A percentile compares a stretch with the other conserved stretches of the same genome.
Evolutionary conservation across 2,329 filamentous ascomycete species (phyloP).

Genomic region (Ceratocystis smalleyi): DNA sequence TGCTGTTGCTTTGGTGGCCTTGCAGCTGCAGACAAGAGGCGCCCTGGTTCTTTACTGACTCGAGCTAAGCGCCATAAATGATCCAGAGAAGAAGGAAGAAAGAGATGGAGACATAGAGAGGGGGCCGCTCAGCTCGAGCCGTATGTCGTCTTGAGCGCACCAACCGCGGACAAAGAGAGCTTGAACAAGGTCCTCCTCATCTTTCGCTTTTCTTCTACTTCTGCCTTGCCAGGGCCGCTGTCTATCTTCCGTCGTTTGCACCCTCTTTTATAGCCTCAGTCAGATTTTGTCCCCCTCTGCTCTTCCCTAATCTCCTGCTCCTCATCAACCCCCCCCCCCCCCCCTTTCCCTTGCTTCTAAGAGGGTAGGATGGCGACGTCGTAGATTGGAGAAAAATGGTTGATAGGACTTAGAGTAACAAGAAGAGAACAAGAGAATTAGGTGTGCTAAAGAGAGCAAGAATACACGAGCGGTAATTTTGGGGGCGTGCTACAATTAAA

Average conservation of each 20-base stretch:
- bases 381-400: not conserved
- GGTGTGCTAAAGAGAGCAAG: not conserved
- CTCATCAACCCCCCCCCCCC: not conserved
- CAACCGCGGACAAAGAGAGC: not conserved
- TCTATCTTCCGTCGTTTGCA: not conserved
- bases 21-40: not conserved
- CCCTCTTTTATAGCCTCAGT: not conserved
- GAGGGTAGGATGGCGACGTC: not conserved
- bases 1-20: not conserved
- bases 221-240: not conserved
- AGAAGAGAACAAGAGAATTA: not conserved
- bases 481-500: not conserved
- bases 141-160: not conserved
- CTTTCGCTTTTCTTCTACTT: not conserved
- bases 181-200: not conserved
- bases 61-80: not conserved
- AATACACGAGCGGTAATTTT: not conserved
- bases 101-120: not conserved
- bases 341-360: too few relatives aligned
- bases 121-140: not conserved
- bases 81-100: not conserved
- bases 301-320: not conserved
- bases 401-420: not conserved
- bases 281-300: not conserved
- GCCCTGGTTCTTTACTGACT: too few relatives aligned